Evolutionary conservation across 768 basidiomycete genomes (phyloP), one percentile per base, ranked within the genome.

Genomic region (Tylopilus sp.): DNA sequence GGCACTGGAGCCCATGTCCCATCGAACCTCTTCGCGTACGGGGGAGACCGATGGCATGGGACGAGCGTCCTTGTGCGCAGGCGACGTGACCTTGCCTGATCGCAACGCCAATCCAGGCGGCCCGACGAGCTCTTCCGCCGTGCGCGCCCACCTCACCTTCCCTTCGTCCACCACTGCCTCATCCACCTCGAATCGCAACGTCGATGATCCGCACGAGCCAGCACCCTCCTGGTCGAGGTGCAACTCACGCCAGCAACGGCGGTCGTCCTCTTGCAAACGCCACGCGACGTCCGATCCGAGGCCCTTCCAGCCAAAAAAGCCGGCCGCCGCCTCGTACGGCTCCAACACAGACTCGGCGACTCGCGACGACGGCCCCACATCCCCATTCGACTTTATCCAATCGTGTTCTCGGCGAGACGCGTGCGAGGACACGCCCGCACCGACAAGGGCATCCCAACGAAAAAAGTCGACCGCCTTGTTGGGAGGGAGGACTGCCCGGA

Each of bases 231-330:
- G 28, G 21, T n/a, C 30, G 45, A 46, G 25, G 47, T 42, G 26
- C 21, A 34, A 28, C 30, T 29, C 16, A 12, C n/a, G 22, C 46
- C 53, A 47, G 17, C 37, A 40, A 29, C 19, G 13, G 19, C 30
- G 17, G 6, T 9, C 4, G 7, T 26, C 8, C 26, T 26, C 25
- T 21, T 52, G 25, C 34, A 30, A 29, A 17, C 40, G 17, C n/a
- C 25, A 50, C 34, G 48, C 30, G 49, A 47, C 24, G 21, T 50
- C 65, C 13, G 55, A 22, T 17, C 64, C 58, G 29, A 67, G 55
- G 22, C 66, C 66, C 22, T 53, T 56, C 66, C 66, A 68, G 4
- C 66, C 66, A 47, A 51, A 68, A 59, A 67, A 67, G 43, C 64
- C 66, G 5, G 62, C 58, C 1, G 67, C 60, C 0, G 67, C 62